Base-by-base conservation (phyloP, 345 rosid species). In the Boechera retrofracta region DNA sequence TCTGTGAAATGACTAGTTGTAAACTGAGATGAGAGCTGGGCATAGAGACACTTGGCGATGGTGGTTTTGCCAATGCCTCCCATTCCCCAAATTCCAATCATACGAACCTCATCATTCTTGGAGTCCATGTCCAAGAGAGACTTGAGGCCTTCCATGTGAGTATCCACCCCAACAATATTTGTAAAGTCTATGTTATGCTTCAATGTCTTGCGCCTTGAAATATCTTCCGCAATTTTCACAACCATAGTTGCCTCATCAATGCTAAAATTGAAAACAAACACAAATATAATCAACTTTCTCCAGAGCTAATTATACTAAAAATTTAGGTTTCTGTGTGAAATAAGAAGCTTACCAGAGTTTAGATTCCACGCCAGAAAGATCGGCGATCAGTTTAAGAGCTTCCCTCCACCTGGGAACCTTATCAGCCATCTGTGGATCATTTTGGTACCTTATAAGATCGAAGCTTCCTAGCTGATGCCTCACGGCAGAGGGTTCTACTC, bases 181-280 rank as follows among this genome's bases (percentile, higher is more conserved):
- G 16, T 10, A 0, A 9, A n/a, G 48, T 36, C 52, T 35, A 18
- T 57, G 1, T 11, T 28, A 0, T n/a, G 54, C 18, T 2, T 35
- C 47, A 13, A 10, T 31, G 29, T 35, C 35, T 64, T 4, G 31
- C 31, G 77, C 28, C 52, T 36, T 64, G 68, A 47, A 12, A 81
- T 53, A 10, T 61, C 45, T 21, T 32, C n/a, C 0, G 64, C 77
- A 26, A 78, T 64, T 10, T 11, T 35, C 5, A 35, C 42, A 36
- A 65, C 56, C 48, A 82, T 57, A 0, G 15, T 36, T 1, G 77
- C 69, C 47, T 81, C 85, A 48, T 39, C 76, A 36, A 47, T 16
- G 61, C 76, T 72, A 21, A 16, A 42, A 12, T 42, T 2, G 47
- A 12, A 42, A 42, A 41, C 11, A 2, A 42, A 42, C 47, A 42